These are phyloP conservation scores for Suillus americanus DNA, from an alignment of 768 basidiomycete genomes.

Conservation along the genomic window DNA sequence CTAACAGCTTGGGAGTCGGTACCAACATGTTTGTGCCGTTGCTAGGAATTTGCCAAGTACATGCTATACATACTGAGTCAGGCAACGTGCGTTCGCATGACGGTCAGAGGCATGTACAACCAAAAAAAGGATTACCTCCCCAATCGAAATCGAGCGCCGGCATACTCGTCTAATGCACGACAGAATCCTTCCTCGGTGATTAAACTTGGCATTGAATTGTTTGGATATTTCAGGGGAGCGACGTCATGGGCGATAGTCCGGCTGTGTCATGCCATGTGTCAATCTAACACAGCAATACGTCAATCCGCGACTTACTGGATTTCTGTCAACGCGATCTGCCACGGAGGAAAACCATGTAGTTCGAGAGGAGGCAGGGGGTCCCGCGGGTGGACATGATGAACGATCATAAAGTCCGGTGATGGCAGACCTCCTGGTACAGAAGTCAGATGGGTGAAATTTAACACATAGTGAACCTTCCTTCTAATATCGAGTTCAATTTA, in stretches of 20 bases:
- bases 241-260: conserved; percentile 21
- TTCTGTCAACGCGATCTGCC: conserved; percentile 83
- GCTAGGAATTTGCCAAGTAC: not conserved
- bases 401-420: conserved; percentile 75
- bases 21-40: not conserved
- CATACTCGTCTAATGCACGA: conserved; percentile 71
- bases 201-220: conserved; percentile 5
- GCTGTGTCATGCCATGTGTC: conserved; percentile 11
- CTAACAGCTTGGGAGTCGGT: not conserved
- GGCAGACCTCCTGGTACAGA: conserved; percentile 43
- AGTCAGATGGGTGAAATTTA: conserved; percentile 2
- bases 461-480: conserved; percentile 45
- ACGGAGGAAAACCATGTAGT: conserved; percentile 77
- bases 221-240: not conserved
- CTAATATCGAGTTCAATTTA: conserved; percentile 49
- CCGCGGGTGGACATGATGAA: conserved; percentile 53
- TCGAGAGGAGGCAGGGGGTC: conserved; percentile 51
- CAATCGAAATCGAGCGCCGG: conserved; percentile 73
- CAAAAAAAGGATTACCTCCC: conserved; percentile 48
- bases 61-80: not conserved
- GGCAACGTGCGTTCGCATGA: too few relatives aligned
- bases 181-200: conserved; percentile 62
- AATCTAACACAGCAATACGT: not conserved
- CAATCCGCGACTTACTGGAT: conserved; percentile 55
- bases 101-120: not conserved